These are phyloP conservation scores for Tilletia caries DNA, from an alignment of 1,284 basidiomycete species.

Conservation along the genomic window DNA sequence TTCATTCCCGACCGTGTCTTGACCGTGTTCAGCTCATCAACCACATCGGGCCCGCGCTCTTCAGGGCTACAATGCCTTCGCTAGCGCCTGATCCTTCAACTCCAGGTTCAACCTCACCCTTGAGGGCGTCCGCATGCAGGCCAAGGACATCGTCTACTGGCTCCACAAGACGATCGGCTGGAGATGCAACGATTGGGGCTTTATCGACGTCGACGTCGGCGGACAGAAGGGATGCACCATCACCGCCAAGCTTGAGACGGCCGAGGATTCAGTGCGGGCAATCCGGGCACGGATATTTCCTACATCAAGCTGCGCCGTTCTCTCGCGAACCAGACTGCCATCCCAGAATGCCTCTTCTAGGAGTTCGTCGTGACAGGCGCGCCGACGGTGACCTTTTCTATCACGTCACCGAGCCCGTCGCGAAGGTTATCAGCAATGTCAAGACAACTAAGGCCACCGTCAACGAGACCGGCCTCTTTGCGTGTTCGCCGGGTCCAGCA, in stretches of 20 bases:
- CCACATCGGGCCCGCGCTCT: conserved; percentile 30
- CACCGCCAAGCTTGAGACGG: conserved; percentile 57
- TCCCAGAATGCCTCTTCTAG: too few relatives aligned
- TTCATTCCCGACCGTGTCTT: neutral
- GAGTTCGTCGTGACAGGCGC: neutral
- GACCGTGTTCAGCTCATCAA: neutral
- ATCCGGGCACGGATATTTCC: too few relatives aligned
- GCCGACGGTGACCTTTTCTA: neutral
- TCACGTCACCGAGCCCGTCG: neutral
- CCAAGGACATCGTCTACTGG: conserved; percentile 58
- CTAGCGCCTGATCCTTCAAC: conserved; percentile 56
- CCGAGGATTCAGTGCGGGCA: too few relatives aligned
- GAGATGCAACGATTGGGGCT: conserved; percentile 56
- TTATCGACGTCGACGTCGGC: conserved; percentile 57
- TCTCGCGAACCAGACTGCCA: too few relatives aligned
- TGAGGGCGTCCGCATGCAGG: conserved; percentile 56
- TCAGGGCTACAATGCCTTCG: conserved; percentile 55
- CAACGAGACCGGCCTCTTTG: too few relatives aligned
- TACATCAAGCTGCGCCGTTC: too few relatives aligned
- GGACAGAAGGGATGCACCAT: conserved; percentile 55
- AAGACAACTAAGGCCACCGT: too few relatives aligned
- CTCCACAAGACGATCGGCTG: conserved; percentile 53
- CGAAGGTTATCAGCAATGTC: too few relatives aligned
- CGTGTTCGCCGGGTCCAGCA: too few relatives aligned
- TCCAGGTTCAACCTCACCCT: conserved; percentile 55